Conservation (phyloP, 257 asterid genomes). For the Haberlea rhodopensis region DNA sequence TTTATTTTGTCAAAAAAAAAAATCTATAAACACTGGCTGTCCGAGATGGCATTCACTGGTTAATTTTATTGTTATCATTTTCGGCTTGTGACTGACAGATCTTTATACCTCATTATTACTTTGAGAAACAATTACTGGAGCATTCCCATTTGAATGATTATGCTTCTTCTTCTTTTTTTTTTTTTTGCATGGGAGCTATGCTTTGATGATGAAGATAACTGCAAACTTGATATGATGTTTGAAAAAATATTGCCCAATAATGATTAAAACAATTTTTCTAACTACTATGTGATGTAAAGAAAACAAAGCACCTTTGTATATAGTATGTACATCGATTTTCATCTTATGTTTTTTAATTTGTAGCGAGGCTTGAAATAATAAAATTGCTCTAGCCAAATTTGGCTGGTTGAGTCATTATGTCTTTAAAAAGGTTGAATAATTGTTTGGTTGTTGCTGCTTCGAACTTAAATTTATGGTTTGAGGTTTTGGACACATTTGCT, state of each 20-base stretch:
- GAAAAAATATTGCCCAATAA: constrained; percentile 1
- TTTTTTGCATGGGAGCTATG: constrained; percentile 1
- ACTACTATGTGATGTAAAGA: not conserved
- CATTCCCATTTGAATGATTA: not conserved
- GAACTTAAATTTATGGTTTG: not conserved
- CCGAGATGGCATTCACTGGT: not conserved
- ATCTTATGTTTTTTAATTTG: not conserved
- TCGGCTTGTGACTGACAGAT: not conserved
- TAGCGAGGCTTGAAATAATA: not conserved
- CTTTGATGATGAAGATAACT: not conserved
- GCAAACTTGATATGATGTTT: not conserved
- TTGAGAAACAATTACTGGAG: not conserved
- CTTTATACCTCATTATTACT: not conserved
- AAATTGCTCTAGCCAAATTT: no score
- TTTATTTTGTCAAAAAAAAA: no score
- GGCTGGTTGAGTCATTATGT: no score
- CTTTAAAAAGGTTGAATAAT: not conserved
- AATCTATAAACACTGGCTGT: not conserved
- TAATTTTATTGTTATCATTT: not conserved
- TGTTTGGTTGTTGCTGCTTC: not conserved
- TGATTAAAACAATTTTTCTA: not conserved
- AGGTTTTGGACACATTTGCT: not conserved
- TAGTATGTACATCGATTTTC: not conserved
- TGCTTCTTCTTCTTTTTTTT: not conserved
- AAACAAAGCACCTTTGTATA: not conserved